Evolutionary conservation across 768 basidiomycete species (phyloP), one percentile per base, ranked within the genome.

Genomic region (Russula ochroleuca): DNA sequence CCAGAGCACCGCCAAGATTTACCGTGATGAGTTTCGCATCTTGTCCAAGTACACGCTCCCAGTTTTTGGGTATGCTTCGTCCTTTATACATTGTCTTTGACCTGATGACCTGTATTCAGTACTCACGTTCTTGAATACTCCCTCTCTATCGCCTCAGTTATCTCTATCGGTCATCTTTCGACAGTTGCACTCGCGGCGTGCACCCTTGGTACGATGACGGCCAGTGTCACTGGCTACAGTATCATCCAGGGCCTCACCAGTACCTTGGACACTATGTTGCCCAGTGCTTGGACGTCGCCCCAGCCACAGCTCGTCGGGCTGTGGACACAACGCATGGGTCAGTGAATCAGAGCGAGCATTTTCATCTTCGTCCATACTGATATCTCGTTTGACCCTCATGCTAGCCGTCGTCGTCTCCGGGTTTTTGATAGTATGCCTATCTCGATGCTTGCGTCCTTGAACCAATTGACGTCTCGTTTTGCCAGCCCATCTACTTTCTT

Each of bases 221-320:
- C 78, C 17, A 77, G 75, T 65, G 83, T 84, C 14, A 85, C 90
- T 1, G 88, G 84, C 2, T 88, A 88, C 68, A 89, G 86, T 66
- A 86, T 96, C 59, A 77, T 94, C 7, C 88, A 89, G 67, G 93
- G 93, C 21, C 84, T 96, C 59, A 78, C 84, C 9, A 90, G 88
- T 54, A 86, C 92, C 0, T 83, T 99, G 21, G 97, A 99, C 73
- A 95, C 95, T 0, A 82, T 99, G 69, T 84, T 98, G 10, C 96
- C 97, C 0, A 85, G 92, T 43, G 94, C 96, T 17, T 99, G 92
- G 94, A 95, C 97, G 0, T 94, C 93, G 3, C 72, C 85, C 1
- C 85, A 87, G 35, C 96, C 94, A 0, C 76, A 87, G 17, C 79
- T 92, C 13, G 92, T 98, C 13, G 94, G 94, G 8, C 79, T 96